A percentile compares a stretch with the other conserved stretches of the same genome.
Evolutionary conservation across 208 protist genomes (phyloP).

Genomic region (Zelonia costaricensis): DNA sequence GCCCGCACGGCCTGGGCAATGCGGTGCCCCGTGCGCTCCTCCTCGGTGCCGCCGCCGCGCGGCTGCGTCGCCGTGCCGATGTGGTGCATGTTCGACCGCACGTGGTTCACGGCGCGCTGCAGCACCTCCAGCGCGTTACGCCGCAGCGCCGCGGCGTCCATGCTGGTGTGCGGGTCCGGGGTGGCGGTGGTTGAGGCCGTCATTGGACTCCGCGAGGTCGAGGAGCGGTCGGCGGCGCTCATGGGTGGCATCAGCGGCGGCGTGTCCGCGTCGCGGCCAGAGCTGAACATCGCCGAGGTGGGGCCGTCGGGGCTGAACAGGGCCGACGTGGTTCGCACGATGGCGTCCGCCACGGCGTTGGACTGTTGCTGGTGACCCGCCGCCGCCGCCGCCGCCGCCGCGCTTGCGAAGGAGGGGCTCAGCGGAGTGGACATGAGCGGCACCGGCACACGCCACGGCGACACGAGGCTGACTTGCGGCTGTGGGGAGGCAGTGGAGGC

Average conservation of each 20-base stretch:
- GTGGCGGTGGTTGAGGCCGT: not conserved
- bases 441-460: constrained; percentile 2
- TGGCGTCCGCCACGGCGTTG: constrained; percentile 19
- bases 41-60: not conserved
- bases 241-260: not conserved
- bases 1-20: constrained; percentile 19
- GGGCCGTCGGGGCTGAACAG: constrained; percentile 2
- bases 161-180: not conserved
- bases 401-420: constrained; percentile 2
- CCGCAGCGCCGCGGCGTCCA: not conserved
- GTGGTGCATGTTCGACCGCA: constrained; percentile 9
- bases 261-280: not conserved
- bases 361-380: constrained; percentile 10
- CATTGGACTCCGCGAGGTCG: not conserved
- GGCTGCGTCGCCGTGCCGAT: not conserved
- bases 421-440: constrained; percentile 12
- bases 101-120: constrained; percentile 25
- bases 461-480: not conserved
- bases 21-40: constrained; percentile 19
- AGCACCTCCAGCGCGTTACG: constrained; percentile 23
- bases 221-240: not conserved
- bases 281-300: too few relatives aligned
- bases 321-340: constrained; percentile 22
- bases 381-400: not conserved
- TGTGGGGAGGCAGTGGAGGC: not conserved